These are phyloP conservation scores for Leccinum broughii DNA, from an alignment of 768 basidiomycete species.

Conservation along the genomic window DNA sequence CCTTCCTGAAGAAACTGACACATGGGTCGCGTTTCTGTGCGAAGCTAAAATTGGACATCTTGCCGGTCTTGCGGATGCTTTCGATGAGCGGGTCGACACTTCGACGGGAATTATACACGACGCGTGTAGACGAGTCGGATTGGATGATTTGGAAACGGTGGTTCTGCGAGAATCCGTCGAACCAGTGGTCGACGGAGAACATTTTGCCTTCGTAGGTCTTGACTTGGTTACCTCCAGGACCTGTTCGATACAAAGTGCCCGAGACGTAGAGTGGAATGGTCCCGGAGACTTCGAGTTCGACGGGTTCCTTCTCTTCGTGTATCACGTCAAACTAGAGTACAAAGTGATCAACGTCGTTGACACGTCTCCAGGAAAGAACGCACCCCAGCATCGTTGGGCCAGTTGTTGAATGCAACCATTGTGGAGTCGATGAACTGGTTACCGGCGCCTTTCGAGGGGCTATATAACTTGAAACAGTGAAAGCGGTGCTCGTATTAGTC, in stretches of 20 bases:
- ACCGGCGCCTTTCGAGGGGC: constrained; percentile 1
- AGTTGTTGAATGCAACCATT: constrained; percentile 31
- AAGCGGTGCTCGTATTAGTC: not conserved
- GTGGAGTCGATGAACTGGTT: not conserved
- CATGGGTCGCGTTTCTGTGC: constrained; percentile 37
- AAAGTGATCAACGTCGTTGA: not conserved
- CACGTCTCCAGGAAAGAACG: not conserved
- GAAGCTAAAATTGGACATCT: constrained; percentile 20
- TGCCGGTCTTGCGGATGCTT: constrained; percentile 27
- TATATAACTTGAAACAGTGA: not conserved
- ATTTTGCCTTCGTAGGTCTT: constrained; percentile 19
- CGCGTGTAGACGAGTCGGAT: constrained; percentile 22
- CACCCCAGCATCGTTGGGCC: constrained; percentile 34
- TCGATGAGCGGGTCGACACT: constrained; percentile 33
- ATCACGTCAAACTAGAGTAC: constrained; percentile 27
- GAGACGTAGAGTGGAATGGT: constrained; percentile 37
- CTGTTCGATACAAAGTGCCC: constrained; percentile 40
- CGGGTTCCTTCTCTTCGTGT: constrained; percentile 29
- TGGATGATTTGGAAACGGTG: constrained; percentile 42
- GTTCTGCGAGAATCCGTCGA: constrained; percentile 42
- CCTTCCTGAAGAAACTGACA: constrained; percentile 30
- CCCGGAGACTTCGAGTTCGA: constrained; percentile 31
- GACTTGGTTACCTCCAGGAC: constrained; percentile 37
- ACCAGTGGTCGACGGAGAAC: constrained; percentile 39
- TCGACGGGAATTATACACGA: constrained; percentile 37